Evolutionary conservation across 176 grass and related monocot species (phyloP), one percentile per base, ranked within the genome.

Genomic region (Carex littledalei): DNA sequence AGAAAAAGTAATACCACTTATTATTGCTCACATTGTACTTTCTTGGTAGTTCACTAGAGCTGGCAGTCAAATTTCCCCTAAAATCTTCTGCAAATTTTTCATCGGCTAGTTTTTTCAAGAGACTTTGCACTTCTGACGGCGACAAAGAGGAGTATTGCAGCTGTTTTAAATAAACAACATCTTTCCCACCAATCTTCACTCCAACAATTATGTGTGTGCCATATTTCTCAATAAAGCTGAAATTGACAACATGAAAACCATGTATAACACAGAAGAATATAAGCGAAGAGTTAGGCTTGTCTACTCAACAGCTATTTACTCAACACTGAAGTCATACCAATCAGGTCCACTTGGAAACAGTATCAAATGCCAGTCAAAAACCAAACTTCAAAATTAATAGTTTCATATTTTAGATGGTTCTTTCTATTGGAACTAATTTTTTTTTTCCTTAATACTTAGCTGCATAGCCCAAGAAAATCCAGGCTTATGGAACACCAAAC

Each of bases 151-250:
- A 97, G 12, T 90, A 85, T 63, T 87, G 85, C 80, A 85, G 94
- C 86, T 97, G 94, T 84, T 94, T 97, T 72, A 97, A 78, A 70
- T 76, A 89, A 35, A 97, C 86, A 43, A 91, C 87, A 84, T 97
- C 94, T 87, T 94, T 92, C 22, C 92, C 94, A 2, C 94, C 94
- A 87, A 97, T 91, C 84, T 82, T 81, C 73, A 97, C 81, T 11
- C 94, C 92, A 84, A 88, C 89, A 84, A 94, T 22, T 9, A 97
- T 66, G 63, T 97, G 94, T 0, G 94, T 97, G 34, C 94, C 94
- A 59, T 97, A 94, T 61, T 62, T 88, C 53, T 97, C 90, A 70
- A 97, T 92, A 86, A 97, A 97, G 83, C 93, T 95, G 83, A 21
- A 80, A 14, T 6, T 5, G 32, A 9, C 55, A 41, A 52, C 47